Conservation (phyloP, 305 asterid genomes). For the Fraxinus platypoda region DNA sequence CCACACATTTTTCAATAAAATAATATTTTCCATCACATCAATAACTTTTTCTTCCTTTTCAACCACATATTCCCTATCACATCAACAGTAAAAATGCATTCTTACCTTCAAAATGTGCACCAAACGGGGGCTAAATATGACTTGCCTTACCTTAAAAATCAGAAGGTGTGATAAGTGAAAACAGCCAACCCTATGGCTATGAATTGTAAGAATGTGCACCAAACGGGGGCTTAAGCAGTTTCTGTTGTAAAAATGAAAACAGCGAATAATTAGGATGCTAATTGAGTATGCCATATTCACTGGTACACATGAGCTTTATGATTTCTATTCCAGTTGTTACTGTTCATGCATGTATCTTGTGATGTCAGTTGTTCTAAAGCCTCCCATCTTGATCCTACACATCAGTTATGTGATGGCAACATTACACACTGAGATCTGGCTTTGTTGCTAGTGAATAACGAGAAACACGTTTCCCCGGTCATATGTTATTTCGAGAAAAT, state of each 20-base stretch:
- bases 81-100: too few relatives aligned
- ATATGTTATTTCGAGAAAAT: slow-evolving; percentile 2
- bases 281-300: background rate
- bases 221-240: too few relatives aligned
- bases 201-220: too few relatives aligned
- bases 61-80: too few relatives aligned
- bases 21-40: too few relatives aligned
- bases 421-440: background rate
- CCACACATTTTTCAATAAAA: too few relatives aligned
- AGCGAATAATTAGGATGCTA: background rate
- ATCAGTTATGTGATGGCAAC: background rate
- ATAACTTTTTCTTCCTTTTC: too few relatives aligned
- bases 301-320: background rate
- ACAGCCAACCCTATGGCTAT: too few relatives aligned
- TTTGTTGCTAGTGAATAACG: background rate
- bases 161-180: too few relatives aligned
- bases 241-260: background rate
- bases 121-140: too few relatives aligned
- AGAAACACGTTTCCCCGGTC: background rate
- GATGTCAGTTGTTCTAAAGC: background rate
- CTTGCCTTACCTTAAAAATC: too few relatives aligned
- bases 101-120: too few relatives aligned
- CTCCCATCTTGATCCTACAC: background rate
- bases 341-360: background rate
- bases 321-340: background rate